phyloP scores from a whole-genome alignment of 1,139 yeast genomes.

The Blastobotrys serpentis region DNA sequence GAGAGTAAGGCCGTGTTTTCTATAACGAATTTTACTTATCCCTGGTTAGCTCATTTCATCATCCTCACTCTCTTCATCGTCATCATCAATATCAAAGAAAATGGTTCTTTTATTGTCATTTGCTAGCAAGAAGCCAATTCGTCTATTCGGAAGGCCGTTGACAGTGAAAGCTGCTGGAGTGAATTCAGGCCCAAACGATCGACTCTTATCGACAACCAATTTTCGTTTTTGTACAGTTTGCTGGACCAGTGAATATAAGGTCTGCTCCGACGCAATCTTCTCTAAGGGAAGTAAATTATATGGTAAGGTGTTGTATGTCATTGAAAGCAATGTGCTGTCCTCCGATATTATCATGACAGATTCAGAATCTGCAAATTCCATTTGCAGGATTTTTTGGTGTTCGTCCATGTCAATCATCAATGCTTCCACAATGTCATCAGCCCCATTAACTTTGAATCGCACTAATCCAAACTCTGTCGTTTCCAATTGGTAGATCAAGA shows the following conservation, averaged over 20 bases:
- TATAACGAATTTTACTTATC: no score
- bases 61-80: slow-evolving; percentile 20
- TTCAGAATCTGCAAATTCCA: slow-evolving; percentile 26
- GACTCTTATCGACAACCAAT: not conserved
- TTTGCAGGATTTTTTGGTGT: slow-evolving; percentile 15
- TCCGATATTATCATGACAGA: slow-evolving; percentile 12
- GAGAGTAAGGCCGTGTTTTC: no score
- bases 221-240: not conserved
- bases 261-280: not conserved
- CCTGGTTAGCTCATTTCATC: slow-evolving; percentile 17
- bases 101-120: slow-evolving; percentile 25
- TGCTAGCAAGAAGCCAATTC: slow-evolving; percentile 28
- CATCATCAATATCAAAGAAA: slow-evolving; percentile 28
- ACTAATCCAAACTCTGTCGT: not conserved
- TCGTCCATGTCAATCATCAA: slow-evolving; percentile 1
- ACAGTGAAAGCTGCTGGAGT: slow-evolving; percentile 21
- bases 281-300: slow-evolving; percentile 4
- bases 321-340: slow-evolving; percentile 10
- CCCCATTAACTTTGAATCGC: slow-evolving; percentile 8
- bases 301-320: slow-evolving; percentile 11
- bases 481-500: not conserved
- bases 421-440: slow-evolving; percentile 8
- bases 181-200: slow-evolving; percentile 19
- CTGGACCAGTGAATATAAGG: slow-evolving; percentile 3
- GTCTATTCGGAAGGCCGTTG: slow-evolving; percentile 24